These are phyloP conservation scores for Phytopythium oedochilum DNA, from an alignment of 352 stramenopile species.

Conservation along the genomic window DNA sequence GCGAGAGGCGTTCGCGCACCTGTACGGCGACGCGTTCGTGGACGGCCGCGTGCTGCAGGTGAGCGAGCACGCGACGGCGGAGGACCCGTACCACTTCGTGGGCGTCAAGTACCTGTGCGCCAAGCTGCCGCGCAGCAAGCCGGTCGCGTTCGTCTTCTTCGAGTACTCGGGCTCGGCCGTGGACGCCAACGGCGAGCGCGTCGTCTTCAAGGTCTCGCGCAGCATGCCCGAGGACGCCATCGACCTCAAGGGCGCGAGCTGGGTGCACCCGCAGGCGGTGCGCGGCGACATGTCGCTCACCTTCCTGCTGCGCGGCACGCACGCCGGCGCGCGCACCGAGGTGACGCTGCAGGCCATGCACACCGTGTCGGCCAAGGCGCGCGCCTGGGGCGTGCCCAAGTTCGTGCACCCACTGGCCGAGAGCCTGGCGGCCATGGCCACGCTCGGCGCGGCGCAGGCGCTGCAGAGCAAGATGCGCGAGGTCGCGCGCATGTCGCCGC, in stretches of 20 bases:
- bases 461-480: conserved; percentile 15
- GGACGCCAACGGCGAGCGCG: conserved; percentile 23
- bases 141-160: conserved; percentile 38
- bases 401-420: conserved; percentile 21
- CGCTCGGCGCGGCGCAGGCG: conserved; percentile 17
- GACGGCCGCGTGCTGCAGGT: conserved; percentile 40
- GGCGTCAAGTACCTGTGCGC: conserved; percentile 42
- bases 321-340: conserved; percentile 16
- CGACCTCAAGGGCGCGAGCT: conserved; percentile 9
- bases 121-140: conserved; percentile 20
- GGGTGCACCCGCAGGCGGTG: conserved; percentile 4
- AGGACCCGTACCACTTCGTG: conserved; percentile 41
- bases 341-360: conserved; percentile 23
- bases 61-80: conserved; percentile 13
- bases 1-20: conserved; percentile 27
- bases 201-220: conserved; percentile 22
- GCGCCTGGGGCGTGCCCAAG: conserved; percentile 23
- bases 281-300: conserved; percentile 24
- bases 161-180: conserved; percentile 26
- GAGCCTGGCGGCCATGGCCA: conserved; percentile 18
- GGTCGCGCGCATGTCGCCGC: conserved; percentile 6
- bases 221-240: conserved; percentile 36
- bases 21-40: conserved; percentile 44
- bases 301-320: conserved; percentile 20
- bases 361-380: conserved; percentile 17